Conservation (phyloP, 2,329 filamentous ascomycete species). For the Aureobasidium sp. region DNA sequence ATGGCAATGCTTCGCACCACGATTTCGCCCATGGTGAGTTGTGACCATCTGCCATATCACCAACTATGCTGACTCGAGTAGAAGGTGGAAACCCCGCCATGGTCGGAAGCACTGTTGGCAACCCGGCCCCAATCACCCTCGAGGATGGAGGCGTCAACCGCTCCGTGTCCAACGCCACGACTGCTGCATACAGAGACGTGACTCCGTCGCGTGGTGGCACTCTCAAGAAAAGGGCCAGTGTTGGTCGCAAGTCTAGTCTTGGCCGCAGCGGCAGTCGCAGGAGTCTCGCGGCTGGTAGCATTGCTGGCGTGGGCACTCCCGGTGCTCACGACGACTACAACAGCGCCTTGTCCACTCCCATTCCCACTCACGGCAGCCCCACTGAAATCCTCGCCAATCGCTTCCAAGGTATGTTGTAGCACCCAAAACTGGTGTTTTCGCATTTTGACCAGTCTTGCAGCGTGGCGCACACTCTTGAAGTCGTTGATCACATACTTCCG, state of each 20-base stretch:
- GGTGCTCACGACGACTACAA: conserved; percentile 61
- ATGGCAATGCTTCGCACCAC: conserved; percentile 19
- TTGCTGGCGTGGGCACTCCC: conserved; percentile 55
- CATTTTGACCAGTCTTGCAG: conserved; percentile 35
- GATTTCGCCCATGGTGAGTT: conserved; percentile 32
- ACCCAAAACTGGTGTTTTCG: not conserved
- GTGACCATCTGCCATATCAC: conserved; percentile 24
- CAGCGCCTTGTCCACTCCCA: conserved; percentile 81
- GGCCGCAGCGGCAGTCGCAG: conserved; percentile 71
- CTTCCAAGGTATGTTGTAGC: conserved; percentile 63
- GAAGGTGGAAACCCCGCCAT: not conserved
- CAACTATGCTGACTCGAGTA: conserved; percentile 22
- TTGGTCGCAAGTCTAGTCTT: conserved; percentile 64
- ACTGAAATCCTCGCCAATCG: conserved; percentile 80
- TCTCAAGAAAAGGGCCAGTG: conserved; percentile 77
- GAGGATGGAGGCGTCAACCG: conserved; percentile 50
- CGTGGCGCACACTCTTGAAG: conserved; percentile 92
- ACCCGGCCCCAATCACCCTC: conserved; percentile 55
- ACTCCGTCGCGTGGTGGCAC: conserved; percentile 57
- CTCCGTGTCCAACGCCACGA: conserved; percentile 49
- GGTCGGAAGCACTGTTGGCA: conserved; percentile 58
- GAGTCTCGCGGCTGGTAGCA: conserved; percentile 70
- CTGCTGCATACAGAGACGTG: conserved; percentile 31
- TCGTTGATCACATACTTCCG: conserved; percentile 90
- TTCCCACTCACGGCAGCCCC: conserved; percentile 78